Conservation (phyloP, 2,329 filamentous ascomycete genomes). For the Nannizziopsis barbatae region DNA sequence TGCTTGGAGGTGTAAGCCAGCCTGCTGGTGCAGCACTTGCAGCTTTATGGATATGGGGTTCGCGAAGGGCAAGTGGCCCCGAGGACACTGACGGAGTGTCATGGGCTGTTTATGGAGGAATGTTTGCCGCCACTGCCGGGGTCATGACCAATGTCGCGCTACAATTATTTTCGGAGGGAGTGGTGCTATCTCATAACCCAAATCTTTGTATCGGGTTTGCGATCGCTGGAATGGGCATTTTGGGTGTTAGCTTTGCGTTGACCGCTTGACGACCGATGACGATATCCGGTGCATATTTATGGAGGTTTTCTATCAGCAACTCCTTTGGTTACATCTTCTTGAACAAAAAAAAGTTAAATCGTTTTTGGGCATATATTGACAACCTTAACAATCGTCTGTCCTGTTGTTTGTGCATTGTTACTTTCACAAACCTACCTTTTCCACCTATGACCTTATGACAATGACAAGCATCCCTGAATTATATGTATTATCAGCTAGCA, state of each 20-base stretch:
- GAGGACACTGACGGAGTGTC: constrained; percentile 32
- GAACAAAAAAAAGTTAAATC: no score
- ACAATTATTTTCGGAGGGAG: constrained; percentile 75
- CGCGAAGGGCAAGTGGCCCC: constrained; percentile 36
- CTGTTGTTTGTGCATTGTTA: no score
- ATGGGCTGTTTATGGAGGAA: constrained; percentile 45
- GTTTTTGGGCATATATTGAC: no score
- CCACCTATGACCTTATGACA: no score
- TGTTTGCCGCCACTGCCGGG: constrained; percentile 82
- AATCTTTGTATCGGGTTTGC: constrained; percentile 30
- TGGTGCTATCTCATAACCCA: constrained; percentile 55
- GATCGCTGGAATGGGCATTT: constrained; percentile 59
- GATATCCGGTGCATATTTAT: background rate
- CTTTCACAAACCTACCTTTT: no score
- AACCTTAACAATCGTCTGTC: no score
- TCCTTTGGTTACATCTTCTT: no score
- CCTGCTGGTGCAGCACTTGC: constrained; percentile 76
- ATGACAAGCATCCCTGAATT: no score
- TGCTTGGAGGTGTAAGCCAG: constrained; percentile 78
- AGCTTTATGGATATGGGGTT: constrained; percentile 71
- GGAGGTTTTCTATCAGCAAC: no score
- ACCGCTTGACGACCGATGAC: constrained; percentile 42
- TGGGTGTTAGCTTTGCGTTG: constrained; percentile 75
- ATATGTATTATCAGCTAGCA: no score
- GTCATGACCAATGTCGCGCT: constrained; percentile 93